A percentile compares a stretch with the other conserved stretches of the same genome.
Conservation (phyloP, 148 eudicot genomes). For the Diospyros kaki region DNA sequence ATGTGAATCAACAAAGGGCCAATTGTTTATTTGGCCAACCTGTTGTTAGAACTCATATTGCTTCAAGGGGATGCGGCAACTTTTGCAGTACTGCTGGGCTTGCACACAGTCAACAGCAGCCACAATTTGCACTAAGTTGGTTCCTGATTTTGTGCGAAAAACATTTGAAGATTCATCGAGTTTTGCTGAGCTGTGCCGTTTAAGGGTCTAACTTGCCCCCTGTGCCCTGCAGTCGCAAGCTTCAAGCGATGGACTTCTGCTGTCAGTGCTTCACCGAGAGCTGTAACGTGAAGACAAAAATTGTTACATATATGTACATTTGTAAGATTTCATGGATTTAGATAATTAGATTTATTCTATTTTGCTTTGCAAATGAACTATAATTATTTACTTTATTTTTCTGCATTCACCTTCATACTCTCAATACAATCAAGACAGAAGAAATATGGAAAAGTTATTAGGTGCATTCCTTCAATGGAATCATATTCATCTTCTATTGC, state of each 20-base stretch:
- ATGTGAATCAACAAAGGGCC: too few species aligned
- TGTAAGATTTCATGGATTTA: too few species aligned
- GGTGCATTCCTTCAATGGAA: too few species aligned
- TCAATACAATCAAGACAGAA: too few species aligned
- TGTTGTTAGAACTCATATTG: too few species aligned
- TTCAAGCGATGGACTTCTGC: constrained; percentile 42
- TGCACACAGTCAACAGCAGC: background rate
- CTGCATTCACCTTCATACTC: too few species aligned
- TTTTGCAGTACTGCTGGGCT: background rate
- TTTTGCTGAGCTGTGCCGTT: constrained; percentile 11
- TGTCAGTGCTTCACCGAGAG: constrained; percentile 37
- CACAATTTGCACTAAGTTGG: background rate
- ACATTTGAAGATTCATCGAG: constrained; percentile 1
- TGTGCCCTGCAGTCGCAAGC: constrained; percentile 1
- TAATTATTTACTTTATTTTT: too few species aligned
- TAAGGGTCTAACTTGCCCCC: constrained; percentile 15
- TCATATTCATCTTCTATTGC: too few species aligned
- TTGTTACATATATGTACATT: background rate
- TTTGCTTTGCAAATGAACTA: too few species aligned
- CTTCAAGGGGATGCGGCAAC: background rate
- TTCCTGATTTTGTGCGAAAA: background rate
- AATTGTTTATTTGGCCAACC: too few species aligned
- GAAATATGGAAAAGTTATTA: too few species aligned
- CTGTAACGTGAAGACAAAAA: constrained; percentile 19
- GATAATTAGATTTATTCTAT: too few species aligned